phyloP scores from a whole-genome alignment of 2,329 filamentous ascomycete species.

The Ilyonectria destructans region DNA sequence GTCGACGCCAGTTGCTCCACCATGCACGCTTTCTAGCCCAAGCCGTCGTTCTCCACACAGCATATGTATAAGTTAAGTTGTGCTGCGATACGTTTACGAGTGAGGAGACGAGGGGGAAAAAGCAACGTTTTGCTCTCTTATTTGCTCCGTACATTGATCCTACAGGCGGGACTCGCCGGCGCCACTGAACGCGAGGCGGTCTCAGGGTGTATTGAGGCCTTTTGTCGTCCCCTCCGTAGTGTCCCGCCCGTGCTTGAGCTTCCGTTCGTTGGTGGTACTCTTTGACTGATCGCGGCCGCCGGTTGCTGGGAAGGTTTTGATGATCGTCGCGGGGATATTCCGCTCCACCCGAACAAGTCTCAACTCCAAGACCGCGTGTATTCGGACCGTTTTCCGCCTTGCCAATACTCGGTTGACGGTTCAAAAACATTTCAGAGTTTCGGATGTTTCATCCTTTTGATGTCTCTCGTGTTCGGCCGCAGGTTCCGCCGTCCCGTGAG shows the following conservation, averaged over 20 bases:
- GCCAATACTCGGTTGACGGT: not conserved
- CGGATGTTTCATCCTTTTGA: not conserved
- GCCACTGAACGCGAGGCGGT: constrained; percentile 14
- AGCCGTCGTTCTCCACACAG: not conserved
- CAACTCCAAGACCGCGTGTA: constrained; percentile 1
- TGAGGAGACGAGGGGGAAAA: constrained; percentile 16
- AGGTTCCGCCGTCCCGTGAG: constrained; percentile 1
- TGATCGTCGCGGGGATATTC: constrained; percentile 3
- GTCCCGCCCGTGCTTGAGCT: constrained; percentile 7
- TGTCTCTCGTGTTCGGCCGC: constrained; percentile 1
- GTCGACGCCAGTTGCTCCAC: constrained; percentile 13
- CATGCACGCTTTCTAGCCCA: not conserved
- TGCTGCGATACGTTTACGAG: constrained; percentile 6
- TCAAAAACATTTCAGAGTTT: not conserved
- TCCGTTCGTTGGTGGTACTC: not conserved
- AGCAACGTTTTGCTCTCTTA: constrained; percentile 22
- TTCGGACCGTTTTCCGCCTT: constrained; percentile 1
- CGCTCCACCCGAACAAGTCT: not conserved
- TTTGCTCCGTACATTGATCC: not conserved
- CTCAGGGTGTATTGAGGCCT: constrained; percentile 22
- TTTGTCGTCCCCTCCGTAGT: constrained; percentile 5
- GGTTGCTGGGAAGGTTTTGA: not conserved
- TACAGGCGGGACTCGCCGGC: constrained; percentile 7
- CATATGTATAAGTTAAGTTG: constrained; percentile 13
- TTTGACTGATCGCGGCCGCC: not conserved